phyloP scores from a whole-genome alignment of 2,329 filamentous ascomycete species.

The Parafenestella ontariensis region DNA sequence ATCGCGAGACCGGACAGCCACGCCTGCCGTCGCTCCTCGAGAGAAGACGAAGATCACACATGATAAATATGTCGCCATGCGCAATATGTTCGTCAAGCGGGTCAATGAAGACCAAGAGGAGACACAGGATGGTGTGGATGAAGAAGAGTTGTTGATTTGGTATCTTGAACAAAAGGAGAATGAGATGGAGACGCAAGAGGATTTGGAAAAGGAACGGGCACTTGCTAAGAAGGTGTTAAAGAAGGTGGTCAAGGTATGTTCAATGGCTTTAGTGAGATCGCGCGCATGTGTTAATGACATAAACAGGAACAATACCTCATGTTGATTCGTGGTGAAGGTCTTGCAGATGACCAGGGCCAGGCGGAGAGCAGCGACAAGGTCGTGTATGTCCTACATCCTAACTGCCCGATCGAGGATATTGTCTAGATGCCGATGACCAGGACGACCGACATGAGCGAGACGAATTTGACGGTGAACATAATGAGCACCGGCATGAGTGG shows the following conservation, averaged over 20 bases:
- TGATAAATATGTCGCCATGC: constrained; percentile 91
- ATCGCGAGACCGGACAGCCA: constrained; percentile 41
- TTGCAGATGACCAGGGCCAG: constrained; percentile 78
- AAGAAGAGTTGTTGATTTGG: constrained; percentile 82
- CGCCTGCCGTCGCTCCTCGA: constrained; percentile 48
- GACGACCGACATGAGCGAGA: not conserved
- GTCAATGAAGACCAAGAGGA: constrained; percentile 82
- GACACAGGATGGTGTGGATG: constrained; percentile 81
- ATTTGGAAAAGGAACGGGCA: constrained; percentile 75
- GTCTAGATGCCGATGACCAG: constrained; percentile 4
- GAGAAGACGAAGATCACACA: constrained; percentile 89
- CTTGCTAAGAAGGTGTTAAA: constrained; percentile 86
- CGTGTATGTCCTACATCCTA: constrained; percentile 92
- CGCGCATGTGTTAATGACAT: constrained; percentile 22
- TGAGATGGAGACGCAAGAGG: constrained; percentile 80
- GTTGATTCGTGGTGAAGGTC: constrained; percentile 78
- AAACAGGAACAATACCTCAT: constrained; percentile 65
- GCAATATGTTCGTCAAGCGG: constrained; percentile 82
- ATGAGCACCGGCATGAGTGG: not conserved
- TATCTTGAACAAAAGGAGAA: constrained; percentile 92
- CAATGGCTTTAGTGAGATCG: not conserved
- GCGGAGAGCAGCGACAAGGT: constrained; percentile 57
- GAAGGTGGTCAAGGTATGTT: constrained; percentile 89
- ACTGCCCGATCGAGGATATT: constrained; percentile 78
- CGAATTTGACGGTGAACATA: not conserved